These are phyloP conservation scores for Leucosporidium scottii DNA, from an alignment of 768 basidiomycete genomes.

Conservation along the genomic window DNA sequence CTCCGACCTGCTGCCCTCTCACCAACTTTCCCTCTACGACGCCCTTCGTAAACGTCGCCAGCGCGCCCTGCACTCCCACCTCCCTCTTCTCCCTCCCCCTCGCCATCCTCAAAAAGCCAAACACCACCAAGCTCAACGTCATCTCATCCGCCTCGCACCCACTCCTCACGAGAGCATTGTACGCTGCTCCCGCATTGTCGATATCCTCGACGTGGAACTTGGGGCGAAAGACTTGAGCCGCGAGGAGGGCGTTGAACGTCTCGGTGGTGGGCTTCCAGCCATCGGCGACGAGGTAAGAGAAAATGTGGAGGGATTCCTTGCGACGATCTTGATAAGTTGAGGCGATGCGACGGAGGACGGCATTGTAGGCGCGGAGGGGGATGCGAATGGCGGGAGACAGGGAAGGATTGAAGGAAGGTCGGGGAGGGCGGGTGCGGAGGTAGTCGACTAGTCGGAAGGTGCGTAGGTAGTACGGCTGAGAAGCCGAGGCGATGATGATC, in stretches of 20 bases:
- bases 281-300: not conserved
- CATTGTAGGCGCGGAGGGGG: not conserved
- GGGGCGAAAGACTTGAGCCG: not conserved
- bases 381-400: not conserved
- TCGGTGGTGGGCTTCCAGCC: not conserved
- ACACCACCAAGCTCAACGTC: not conserved
- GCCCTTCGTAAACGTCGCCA: not conserved
- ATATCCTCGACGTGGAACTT: constrained; percentile 1
- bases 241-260: not conserved
- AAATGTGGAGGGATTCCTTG: not conserved
- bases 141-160: not conserved
- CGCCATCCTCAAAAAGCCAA: not conserved
- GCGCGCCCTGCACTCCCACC: not conserved
- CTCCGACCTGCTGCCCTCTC: not conserved
- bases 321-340: not conserved
- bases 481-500: not conserved
- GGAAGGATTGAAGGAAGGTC: not conserved
- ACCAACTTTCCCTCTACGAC: not conserved
- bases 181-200: not conserved
- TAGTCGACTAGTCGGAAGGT: not conserved
- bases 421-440: not conserved
- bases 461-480: not conserved
- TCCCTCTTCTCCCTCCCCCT: not conserved
- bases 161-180: not conserved
- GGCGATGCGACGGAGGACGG: not conserved